These are phyloP conservation scores for Lepidium didymum DNA, from an alignment of 345 rosid genomes.

Conservation along the genomic window DNA sequence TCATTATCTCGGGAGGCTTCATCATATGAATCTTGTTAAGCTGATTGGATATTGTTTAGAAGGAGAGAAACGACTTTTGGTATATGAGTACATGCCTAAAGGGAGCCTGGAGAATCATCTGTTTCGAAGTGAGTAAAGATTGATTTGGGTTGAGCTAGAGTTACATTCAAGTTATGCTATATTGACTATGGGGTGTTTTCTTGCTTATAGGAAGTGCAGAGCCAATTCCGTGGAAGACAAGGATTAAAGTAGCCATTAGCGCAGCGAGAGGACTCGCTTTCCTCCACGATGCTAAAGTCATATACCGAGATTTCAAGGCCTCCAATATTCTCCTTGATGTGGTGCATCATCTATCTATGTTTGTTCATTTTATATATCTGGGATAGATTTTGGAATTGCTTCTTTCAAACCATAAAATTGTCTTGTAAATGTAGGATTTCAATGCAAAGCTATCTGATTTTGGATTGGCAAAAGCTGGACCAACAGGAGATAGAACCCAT, in stretches of 20 bases:
- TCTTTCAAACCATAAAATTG: not conserved
- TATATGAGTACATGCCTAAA: conserved; percentile 79
- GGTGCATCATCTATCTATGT: conserved; percentile 34
- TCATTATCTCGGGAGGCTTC: conserved; percentile 68
- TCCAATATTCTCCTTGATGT: conserved; percentile 71
- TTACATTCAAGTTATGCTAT: not conserved
- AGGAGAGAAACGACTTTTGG: conserved; percentile 59
- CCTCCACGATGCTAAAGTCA: conserved; percentile 67
- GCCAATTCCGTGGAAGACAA: conserved; percentile 58
- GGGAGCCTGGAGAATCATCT: conserved; percentile 93
- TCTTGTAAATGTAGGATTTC: conserved; percentile 43
- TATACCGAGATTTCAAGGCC: conserved; percentile 81
- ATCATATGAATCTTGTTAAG: conserved; percentile 74
- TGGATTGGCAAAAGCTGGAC: conserved; percentile 93
- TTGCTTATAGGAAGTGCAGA: conserved; percentile 35
- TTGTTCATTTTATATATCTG: not conserved
- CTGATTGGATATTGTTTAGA: conserved; percentile 77
- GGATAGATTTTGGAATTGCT: not conserved
- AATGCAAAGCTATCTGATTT: conserved; percentile 91
- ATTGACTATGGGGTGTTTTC: not conserved
- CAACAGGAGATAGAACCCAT: conserved; percentile 93
- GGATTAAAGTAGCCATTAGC: conserved; percentile 67
- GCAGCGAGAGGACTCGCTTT: conserved; percentile 81
- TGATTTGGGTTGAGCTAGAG: not conserved
- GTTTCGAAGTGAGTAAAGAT: conserved; percentile 55